phyloP scores from a whole-genome alignment of 2,329 filamentous ascomycete genomes.

The Monosporascus sp. region DNA sequence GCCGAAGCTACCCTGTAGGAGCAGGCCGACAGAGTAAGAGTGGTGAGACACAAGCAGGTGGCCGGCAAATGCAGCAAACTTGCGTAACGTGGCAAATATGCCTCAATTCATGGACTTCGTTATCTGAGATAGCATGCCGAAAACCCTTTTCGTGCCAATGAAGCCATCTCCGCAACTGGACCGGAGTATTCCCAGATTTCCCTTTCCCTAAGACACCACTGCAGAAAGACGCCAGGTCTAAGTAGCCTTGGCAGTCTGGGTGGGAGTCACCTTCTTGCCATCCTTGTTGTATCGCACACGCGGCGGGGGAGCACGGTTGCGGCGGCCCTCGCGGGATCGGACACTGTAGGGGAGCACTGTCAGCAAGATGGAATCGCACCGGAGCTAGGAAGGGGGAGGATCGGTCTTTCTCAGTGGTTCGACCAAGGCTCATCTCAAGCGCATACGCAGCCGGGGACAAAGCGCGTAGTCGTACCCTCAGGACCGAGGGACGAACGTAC shows the following conservation, averaged over 20 bases:
- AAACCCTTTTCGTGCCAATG: constrained; percentile 24
- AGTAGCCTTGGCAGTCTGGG: constrained; percentile 65
- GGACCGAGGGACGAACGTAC: constrained; percentile 60
- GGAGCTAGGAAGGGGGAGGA: constrained; percentile 18
- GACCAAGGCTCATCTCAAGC: constrained; percentile 56
- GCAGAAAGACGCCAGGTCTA: constrained; percentile 17
- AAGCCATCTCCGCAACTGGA: constrained; percentile 24
- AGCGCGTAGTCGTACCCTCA: constrained; percentile 53
- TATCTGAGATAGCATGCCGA: constrained; percentile 28
- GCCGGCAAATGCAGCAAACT: neutral
- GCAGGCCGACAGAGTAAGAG: neutral
- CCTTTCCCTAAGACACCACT: constrained; percentile 20
- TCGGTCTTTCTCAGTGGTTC: constrained; percentile 30
- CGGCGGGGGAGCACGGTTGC: constrained; percentile 97
- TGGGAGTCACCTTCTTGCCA: constrained; percentile 98
- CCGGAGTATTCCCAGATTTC: constrained; percentile 17
- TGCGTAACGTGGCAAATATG: constrained; percentile 12
- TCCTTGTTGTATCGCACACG: constrained; percentile 99
- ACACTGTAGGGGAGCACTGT: constrained; percentile 60
- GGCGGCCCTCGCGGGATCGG: constrained; percentile 91
- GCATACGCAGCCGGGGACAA: constrained; percentile 31
- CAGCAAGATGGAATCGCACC: constrained; percentile 28
- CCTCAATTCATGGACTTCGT: constrained; percentile 29
- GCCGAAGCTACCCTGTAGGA: no score
- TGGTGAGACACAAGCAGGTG: neutral